Evolutionary conservation across 176 grass and related monocot species (phyloP).

Genomic region (Canna indica): DNA sequence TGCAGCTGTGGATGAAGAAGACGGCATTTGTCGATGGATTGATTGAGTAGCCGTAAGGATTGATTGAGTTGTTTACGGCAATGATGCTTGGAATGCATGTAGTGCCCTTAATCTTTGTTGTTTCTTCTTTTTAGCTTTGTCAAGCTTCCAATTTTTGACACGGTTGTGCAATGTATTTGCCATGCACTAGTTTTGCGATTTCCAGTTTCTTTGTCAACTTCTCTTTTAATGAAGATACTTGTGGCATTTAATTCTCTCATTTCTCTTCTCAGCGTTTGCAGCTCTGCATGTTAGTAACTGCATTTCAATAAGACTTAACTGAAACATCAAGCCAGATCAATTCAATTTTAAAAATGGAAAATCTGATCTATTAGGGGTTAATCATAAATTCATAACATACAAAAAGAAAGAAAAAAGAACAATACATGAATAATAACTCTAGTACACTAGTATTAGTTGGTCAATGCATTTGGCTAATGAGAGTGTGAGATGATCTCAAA

Average conservation of each 20-base stretch:
- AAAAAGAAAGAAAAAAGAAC: too few species aligned
- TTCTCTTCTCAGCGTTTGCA: neutral
- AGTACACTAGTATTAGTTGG: too few species aligned
- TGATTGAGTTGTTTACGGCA: constrained; percentile 28
- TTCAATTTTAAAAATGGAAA: too few species aligned
- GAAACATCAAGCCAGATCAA: too few species aligned
- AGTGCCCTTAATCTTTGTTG: constrained; percentile 11
- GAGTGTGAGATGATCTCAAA: too few species aligned
- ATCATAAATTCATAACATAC: too few species aligned
- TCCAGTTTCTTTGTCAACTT: neutral
- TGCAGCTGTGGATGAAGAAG: constrained; percentile 66
- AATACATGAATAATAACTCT: too few species aligned
- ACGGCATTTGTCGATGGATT: constrained; percentile 68
- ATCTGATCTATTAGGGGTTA: too few species aligned
- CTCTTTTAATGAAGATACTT: too few species aligned
- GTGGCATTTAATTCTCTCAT: neutral
- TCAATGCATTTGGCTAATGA: too few species aligned
- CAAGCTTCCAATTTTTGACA: constrained; percentile 21
- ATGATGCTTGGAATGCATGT: constrained; percentile 4
- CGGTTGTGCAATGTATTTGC: neutral
- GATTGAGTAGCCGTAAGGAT: constrained; percentile 65
- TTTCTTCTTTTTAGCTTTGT: constrained; percentile 17
- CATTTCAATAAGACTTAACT: too few species aligned
- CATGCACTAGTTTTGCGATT: neutral
- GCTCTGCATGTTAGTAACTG: neutral